phyloP scores from a whole-genome alignment of 805 yeast genomes.

The Ogataea paraovalis region DNA sequence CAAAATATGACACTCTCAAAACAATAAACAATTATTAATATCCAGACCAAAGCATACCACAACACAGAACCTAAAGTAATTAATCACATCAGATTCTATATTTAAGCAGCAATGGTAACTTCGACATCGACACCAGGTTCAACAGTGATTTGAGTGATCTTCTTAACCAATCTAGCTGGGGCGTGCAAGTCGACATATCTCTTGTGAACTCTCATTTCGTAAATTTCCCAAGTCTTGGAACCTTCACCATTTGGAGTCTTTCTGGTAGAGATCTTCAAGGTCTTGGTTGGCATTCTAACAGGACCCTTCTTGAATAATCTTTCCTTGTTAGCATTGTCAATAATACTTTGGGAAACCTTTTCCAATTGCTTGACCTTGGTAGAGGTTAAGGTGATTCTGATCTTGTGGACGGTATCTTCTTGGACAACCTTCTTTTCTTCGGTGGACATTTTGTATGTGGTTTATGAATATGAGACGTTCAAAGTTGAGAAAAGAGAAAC shows the following conservation, averaged over 20 bases:
- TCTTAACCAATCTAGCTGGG: constrained; percentile 89
- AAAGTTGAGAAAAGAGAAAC: constrained; percentile 18
- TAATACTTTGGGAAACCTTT: constrained; percentile 88
- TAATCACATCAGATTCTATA: constrained; percentile 7
- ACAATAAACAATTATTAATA: background rate
- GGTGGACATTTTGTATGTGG: constrained; percentile 60
- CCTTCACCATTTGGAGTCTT: constrained; percentile 99
- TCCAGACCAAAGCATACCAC: background rate
- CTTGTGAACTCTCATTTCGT: constrained; percentile 99
- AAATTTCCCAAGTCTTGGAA: constrained; percentile 99
- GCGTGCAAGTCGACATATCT: constrained; percentile 98
- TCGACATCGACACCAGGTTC: constrained; percentile 99
- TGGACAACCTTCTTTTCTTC: constrained; percentile 82
- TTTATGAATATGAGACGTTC: constrained; percentile 34
- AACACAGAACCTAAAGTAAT: background rate
- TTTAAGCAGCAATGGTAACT: constrained; percentile 83
- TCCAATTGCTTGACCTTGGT: constrained; percentile 98
- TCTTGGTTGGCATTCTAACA: constrained; percentile 99
- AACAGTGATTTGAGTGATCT: constrained; percentile 95
- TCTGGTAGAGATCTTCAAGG: constrained; percentile 97
- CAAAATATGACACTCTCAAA: background rate
- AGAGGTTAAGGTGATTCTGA: constrained; percentile 98
- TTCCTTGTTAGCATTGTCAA: constrained; percentile 79
- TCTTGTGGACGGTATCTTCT: constrained; percentile 85
- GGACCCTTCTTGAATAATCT: constrained; percentile 96